A percentile compares a stretch with the other conserved stretches of the same genome.
phyloP scores from a whole-genome alignment of 164 flowering plant genomes.

The Paratinospora sagittata region DNA sequence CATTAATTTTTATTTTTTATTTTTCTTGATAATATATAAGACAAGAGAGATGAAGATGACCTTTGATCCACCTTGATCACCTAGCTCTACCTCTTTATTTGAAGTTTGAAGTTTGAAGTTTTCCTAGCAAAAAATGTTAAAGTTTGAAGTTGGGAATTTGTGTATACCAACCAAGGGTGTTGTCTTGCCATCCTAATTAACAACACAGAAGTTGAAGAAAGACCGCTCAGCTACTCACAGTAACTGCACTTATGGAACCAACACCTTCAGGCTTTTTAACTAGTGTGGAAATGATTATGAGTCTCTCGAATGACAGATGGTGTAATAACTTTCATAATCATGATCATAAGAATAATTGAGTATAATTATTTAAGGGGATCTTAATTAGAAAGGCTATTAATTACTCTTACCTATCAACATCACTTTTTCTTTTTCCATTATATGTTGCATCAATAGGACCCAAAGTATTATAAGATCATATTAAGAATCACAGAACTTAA shows the following conservation, averaged over 20 bases:
- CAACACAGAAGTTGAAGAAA: not conserved
- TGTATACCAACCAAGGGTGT: not conserved
- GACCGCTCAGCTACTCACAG: not conserved
- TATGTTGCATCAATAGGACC: too few species aligned
- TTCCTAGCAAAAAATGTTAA: not conserved
- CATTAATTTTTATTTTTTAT: not conserved
- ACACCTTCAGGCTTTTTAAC: not conserved
- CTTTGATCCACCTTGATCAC: not conserved
- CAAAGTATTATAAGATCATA: too few species aligned
- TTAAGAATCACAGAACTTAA: too few species aligned
- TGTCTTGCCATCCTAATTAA: constrained; percentile 2
- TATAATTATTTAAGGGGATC: too few species aligned
- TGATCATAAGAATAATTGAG: too few species aligned
- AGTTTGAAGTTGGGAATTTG: not conserved
- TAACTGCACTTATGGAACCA: not conserved
- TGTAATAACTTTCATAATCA: too few species aligned
- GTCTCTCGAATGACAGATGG: too few species aligned
- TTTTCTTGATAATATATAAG: not conserved
- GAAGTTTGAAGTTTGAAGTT: not conserved
- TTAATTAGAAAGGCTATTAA: too few species aligned
- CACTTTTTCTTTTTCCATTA: too few species aligned
- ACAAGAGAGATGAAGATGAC: too few species aligned
- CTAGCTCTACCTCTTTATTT: not conserved
- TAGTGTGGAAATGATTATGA: too few species aligned
- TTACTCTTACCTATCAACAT: too few species aligned